A percentile compares a stretch with the other conserved stretches of the same genome.
Evolutionary conservation across 768 basidiomycete species (phyloP).

Genomic region (Aureoboletus auriporus): DNA sequence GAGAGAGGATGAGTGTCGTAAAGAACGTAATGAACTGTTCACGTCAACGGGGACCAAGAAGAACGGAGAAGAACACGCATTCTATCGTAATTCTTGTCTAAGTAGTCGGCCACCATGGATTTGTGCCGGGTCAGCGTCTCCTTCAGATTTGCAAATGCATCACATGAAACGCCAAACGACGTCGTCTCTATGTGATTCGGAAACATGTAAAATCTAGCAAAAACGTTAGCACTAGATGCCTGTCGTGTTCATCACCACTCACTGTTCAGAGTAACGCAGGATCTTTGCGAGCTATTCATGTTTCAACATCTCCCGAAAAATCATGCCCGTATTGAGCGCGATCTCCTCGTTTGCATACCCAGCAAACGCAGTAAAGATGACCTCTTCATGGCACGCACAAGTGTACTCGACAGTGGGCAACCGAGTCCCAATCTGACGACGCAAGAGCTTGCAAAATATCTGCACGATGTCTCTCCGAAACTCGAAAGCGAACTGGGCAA

Average conservation of each 20-base stretch:
- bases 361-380: slow-evolving; percentile 79
- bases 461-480: slow-evolving; percentile 83
- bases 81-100: slow-evolving; percentile 96
- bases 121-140: slow-evolving; percentile 97
- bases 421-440: slow-evolving; percentile 89
- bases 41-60: background rate
- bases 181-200: slow-evolving; percentile 96
- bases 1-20: slow-evolving; percentile 89
- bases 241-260: no score
- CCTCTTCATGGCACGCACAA: slow-evolving; percentile 65
- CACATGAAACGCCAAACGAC: slow-evolving; percentile 97
- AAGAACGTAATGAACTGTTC: slow-evolving; percentile 92
- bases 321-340: slow-evolving; percentile 97
- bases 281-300: slow-evolving; percentile 91
- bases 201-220: slow-evolving; percentile 86
- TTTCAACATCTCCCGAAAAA: slow-evolving; percentile 92
- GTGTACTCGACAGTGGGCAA: slow-evolving; percentile 97
- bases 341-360: slow-evolving; percentile 96
- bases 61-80: slow-evolving; percentile 42
- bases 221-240: no score
- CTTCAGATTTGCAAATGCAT: slow-evolving; percentile 96
- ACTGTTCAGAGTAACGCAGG: slow-evolving; percentile 83
- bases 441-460: slow-evolving; percentile 84
- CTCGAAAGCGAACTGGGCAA: slow-evolving; percentile 93
- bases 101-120: slow-evolving; percentile 94